Base-by-base conservation (phyloP, 1,139 yeast species). In the Pichia kudriavzevii region DNA sequence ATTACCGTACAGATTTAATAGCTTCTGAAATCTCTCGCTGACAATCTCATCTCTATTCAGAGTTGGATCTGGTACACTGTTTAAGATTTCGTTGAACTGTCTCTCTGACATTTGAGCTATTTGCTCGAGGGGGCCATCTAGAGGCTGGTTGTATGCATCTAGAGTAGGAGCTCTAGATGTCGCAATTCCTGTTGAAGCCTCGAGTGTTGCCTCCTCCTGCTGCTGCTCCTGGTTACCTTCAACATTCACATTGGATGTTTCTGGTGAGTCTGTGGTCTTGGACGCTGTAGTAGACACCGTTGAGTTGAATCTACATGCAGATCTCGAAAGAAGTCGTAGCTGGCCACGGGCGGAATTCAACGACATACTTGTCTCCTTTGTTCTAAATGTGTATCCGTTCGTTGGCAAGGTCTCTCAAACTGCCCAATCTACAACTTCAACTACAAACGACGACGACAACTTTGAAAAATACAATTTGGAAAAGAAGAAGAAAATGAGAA, bases 31-130 rank as follows among this genome's bases (percentile, higher is more conserved):
- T 27, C 44, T 48, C 15, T 47, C 41, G 14, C 43, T 26, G 1
- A 53, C 44, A 15, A 48, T 32, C 20, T 46, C 48, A 29, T 52
- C 57, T 43, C 56, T 51, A 28, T 50, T 39, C 12, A 44, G 39
- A 10, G 55, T 44, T 21, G 59, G 56, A 16, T 38, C 32, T 15
- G 56, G 54, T 10, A 43, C 38, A 3, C 42, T 31, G 20, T 42
- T 42, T n/a, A 54, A 22, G 12, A 49, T 23, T 22, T 38, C 44
- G 27, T 53, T 52, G 22, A 53, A 45, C 42, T 54, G 50, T 6
- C 39, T 43, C 15, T 41, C 41, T 2, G 51, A 39, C 43, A 52
- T 40, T 14, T 43, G 36, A 16, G 42, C 29, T 12, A 54, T 26
- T 22, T 46, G 42, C 29, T 43, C 43, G 35, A 39, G 20, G 8